These are phyloP conservation scores for Penicillium corylophilum DNA, from an alignment of 2,329 filamentous ascomycete species.

Conservation along the genomic window DNA sequence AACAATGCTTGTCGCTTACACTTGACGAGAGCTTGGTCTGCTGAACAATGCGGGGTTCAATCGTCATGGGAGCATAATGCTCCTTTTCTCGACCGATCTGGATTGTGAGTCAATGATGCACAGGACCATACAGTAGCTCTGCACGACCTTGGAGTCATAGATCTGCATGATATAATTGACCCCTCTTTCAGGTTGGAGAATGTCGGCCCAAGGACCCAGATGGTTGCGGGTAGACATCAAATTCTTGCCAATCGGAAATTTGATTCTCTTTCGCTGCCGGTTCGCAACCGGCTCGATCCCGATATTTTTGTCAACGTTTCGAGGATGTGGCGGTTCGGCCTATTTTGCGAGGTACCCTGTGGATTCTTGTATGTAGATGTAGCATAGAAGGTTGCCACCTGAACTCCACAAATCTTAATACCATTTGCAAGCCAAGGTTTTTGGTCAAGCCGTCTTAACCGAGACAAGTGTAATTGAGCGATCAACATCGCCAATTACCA, in stretches of 20 bases:
- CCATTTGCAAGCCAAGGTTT: constrained; percentile 10
- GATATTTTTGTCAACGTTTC: neutral
- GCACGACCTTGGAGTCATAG: neutral
- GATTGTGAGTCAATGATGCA: neutral
- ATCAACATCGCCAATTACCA: constrained; percentile 19
- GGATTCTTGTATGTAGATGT: neutral
- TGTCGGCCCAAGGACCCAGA: constrained; percentile 1
- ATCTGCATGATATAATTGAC: neutral
- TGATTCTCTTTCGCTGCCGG: neutral
- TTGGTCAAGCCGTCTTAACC: constrained; percentile 24
- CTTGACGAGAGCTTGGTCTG: neutral
- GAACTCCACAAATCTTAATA: constrained; percentile 11
- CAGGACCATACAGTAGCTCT: neutral
- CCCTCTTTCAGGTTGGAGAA: constrained; percentile 1
- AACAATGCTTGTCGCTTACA: neutral
- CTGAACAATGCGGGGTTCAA: neutral
- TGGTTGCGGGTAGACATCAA: constrained; percentile 6
- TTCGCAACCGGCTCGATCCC: neutral
- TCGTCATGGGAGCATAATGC: constrained; percentile 2
- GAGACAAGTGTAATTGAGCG: constrained; percentile 7
- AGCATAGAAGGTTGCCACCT: constrained; percentile 11
- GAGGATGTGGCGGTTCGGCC: neutral
- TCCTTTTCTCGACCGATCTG: neutral
- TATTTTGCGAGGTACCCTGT: constrained; percentile 6
- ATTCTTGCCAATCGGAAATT: neutral